Base-by-base conservation (phyloP, 1,284 basidiomycete genomes). In the Pascua guehoae region DNA sequence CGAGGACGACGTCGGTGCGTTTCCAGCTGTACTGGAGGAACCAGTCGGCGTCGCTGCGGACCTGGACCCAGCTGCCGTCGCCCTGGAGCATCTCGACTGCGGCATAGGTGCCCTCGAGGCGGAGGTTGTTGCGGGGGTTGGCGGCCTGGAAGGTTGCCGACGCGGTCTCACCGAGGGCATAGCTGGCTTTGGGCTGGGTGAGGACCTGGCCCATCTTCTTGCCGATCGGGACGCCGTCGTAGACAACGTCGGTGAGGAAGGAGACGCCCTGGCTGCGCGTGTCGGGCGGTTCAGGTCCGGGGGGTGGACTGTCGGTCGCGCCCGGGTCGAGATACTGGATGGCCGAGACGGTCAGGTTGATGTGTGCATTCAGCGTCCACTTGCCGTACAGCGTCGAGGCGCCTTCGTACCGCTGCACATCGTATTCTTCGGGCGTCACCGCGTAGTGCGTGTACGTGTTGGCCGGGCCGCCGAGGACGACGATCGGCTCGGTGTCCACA, bases 61-160 rank as follows among this genome's bases (percentile, higher is more conserved):
- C 47, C 39, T 47, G 59, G 10, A 4, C 10, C 59, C 59, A 61
- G 11, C 10, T 9, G 9, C 55, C 56, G 39, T 51, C 48, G 12
- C 10, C 7, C 38, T 43, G 42, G 39, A 39, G 53, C 48, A 41
- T 5, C 48, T 61, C 59, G 32, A 61, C 59, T 2, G 59, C 52
- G 1, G 59, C 55, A 17, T 36, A 61, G 1, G 59, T 61, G 37
- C 50, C 49, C 53, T 57, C 59, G 39, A 61, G 53, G 8, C 59
- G 59, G 9, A 61, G 52, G 49, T 61, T 57, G 53, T 61, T 61
- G 42, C 59, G 55, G 36, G 59, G 59, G 53, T 57, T 61, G 16
- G 59, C 52, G 36, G 39, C 59, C 49, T 52, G 49, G 53, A 57
- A 61, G 17, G 10, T 7, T 2, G 50, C 59, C 4, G 10, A 17